Evolutionary conservation across 2,329 filamentous ascomycete genomes (phyloP).

Genomic region (Orbilia javanica): DNA sequence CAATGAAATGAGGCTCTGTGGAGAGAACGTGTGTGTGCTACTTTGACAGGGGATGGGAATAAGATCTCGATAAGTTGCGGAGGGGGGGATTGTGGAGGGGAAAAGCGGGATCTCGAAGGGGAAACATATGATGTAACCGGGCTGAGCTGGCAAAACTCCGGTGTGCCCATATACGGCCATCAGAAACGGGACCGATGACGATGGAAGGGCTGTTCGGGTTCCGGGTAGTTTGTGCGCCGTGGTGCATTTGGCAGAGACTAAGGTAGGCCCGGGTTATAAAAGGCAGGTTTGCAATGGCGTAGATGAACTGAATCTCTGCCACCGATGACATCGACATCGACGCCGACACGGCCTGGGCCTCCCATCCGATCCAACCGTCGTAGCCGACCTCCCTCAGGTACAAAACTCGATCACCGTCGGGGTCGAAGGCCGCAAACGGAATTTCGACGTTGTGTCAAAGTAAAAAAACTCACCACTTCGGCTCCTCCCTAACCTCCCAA

Average conservation of each 20-base stretch:
- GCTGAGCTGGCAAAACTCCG: constrained; percentile 31
- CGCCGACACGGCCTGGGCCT: not conserved
- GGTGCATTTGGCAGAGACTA: constrained; percentile 24
- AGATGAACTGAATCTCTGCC: constrained; percentile 15
- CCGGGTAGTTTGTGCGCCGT: constrained; percentile 32
- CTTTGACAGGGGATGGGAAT: constrained; percentile 21
- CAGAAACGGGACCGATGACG: constrained; percentile 1
- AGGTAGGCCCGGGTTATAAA: constrained; percentile 17
- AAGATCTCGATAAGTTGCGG: constrained; percentile 2
- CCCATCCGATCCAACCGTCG: constrained; percentile 2
- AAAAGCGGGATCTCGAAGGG: constrained; percentile 4
- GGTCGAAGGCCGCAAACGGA: constrained; percentile 47
- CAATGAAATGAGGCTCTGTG: constrained; percentile 9
- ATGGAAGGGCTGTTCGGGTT: constrained; percentile 3
- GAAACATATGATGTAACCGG: constrained; percentile 39
- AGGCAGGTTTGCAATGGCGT: constrained; percentile 33
- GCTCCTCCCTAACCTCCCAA: constrained; percentile 59
- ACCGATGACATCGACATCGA: constrained; percentile 15
- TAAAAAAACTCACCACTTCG: constrained; percentile 47
- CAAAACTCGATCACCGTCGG: not conserved
- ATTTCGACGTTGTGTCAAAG: constrained; percentile 2
- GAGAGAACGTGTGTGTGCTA: constrained; percentile 5
- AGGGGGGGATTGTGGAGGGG: not conserved
- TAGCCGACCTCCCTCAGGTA: constrained; percentile 4
- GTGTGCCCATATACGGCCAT: constrained; percentile 2